Evolutionary conservation across 2,329 filamentous ascomycete genomes (phyloP).

Genomic region (Plectosphaerella cucumerina): DNA sequence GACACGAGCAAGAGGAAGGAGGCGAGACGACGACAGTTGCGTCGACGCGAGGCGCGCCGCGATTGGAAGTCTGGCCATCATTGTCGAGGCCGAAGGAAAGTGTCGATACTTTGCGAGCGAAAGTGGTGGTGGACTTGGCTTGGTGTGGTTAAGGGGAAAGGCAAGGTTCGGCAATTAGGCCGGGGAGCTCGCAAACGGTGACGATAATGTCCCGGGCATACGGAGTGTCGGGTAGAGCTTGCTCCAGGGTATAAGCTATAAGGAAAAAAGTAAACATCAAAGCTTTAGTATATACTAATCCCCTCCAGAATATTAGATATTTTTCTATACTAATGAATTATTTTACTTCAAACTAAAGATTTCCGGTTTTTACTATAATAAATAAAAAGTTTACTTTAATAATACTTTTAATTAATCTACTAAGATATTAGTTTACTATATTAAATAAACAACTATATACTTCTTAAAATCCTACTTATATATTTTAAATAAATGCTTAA

Average conservation of each 20-base stretch:
- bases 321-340: neutral
- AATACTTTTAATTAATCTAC: neutral
- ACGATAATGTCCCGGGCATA: neutral
- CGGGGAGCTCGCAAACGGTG: neutral
- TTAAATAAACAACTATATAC: neutral
- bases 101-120: no score
- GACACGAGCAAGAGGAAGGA: constrained; percentile 37
- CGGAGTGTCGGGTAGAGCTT: no score
- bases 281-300: no score
- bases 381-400: neutral
- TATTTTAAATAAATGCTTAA: neutral
- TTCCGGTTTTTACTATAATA: neutral
- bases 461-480: neutral
- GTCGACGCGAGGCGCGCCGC: constrained; percentile 31
- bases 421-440: neutral
- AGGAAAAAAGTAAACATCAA: neutral
- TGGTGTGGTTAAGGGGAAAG: neutral
- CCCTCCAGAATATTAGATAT: neutral
- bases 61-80: constrained; percentile 40
- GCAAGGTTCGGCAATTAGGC: neutral
- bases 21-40: constrained; percentile 38
- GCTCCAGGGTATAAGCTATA: neutral
- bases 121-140: neutral
- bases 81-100: constrained; percentile 17
- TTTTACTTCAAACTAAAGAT: neutral